Percentiles rank a stretch among this genome's conserved stretches.
Conservation (phyloP, 2,329 filamentous ascomycete species). For the Hypoxylon sp. region DNA sequence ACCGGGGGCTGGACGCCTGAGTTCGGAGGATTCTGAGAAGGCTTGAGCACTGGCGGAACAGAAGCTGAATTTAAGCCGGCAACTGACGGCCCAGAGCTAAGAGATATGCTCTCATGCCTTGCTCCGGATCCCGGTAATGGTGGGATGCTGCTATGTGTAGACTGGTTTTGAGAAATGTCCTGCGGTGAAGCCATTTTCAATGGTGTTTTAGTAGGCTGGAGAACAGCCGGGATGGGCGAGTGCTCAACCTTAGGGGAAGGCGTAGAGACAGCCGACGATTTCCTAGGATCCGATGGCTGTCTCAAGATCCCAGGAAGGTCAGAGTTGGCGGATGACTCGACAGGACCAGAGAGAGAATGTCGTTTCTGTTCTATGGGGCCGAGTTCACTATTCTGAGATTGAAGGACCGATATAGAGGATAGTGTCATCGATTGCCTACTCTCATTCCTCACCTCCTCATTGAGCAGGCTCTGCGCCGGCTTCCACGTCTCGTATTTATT, state of each 20-base stretch:
- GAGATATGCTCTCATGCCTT: conserved; percentile 45
- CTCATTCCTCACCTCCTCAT: conserved; percentile 20
- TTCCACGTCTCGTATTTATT: conserved; percentile 46
- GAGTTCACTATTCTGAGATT: conserved; percentile 50
- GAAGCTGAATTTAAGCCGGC: conserved; percentile 25
- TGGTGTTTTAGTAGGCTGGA: conserved; percentile 38
- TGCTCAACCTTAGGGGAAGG: conserved; percentile 15
- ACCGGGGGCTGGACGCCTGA: not conserved
- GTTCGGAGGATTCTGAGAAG: conserved; percentile 26
- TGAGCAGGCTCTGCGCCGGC: conserved; percentile 28
- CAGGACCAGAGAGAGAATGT: conserved; percentile 35
- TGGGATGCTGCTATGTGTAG: not conserved
- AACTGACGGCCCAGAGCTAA: not conserved
- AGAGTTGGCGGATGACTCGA: conserved; percentile 15
- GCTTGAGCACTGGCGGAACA: conserved; percentile 40
- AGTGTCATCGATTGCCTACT: conserved; percentile 36
- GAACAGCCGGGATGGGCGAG: conserved; percentile 31
- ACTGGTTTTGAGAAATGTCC: conserved; percentile 16
- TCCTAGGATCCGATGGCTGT: conserved; percentile 39
- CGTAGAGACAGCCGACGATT: not conserved
- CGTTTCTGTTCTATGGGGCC: conserved; percentile 40
- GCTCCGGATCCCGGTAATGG: conserved; percentile 39
- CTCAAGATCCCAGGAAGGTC: conserved; percentile 32
- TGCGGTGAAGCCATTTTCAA: conserved; percentile 14
- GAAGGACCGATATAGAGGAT: conserved; percentile 46